Evolutionary conservation across 805 yeast genomes (phyloP).

Genomic region (Metschnikowia sp.): DNA sequence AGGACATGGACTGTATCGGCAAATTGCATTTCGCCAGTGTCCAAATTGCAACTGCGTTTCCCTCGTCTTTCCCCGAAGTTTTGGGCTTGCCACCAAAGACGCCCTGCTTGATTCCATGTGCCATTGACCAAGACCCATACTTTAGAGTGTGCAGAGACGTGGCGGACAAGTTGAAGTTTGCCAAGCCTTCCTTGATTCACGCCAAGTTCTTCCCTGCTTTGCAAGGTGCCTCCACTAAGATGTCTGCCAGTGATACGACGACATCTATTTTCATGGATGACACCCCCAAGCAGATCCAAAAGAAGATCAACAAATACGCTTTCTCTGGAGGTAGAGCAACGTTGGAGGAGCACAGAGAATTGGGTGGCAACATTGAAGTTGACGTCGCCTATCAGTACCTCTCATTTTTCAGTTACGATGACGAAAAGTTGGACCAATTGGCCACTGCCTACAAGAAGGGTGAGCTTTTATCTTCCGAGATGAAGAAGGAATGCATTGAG

Average conservation of each 20-base stretch:
- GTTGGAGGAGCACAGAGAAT: constrained; percentile 82
- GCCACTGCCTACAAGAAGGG: constrained; percentile 72
- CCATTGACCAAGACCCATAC: constrained; percentile 98
- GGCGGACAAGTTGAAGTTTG: constrained; percentile 84
- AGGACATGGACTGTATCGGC: constrained; percentile 92
- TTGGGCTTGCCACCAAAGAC: constrained; percentile 84
- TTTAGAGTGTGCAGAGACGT: constrained; percentile 97
- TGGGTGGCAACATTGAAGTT: constrained; percentile 92
- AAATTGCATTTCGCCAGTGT: constrained; percentile 92
- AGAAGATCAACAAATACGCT: constrained; percentile 93
- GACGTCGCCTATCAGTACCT: constrained; percentile 95
- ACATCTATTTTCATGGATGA: constrained; percentile 95
- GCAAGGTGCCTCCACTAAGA: constrained; percentile 94
- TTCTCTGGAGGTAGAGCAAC: constrained; percentile 91
- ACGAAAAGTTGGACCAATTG: constrained; percentile 62
- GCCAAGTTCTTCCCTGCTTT: constrained; percentile 97
- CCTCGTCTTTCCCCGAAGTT: constrained; percentile 92
- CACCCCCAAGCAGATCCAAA: constrained; percentile 85
- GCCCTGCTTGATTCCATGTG: constrained; percentile 97
- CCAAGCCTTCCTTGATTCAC: constrained; percentile 90
- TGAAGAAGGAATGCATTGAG: constrained; percentile 83
- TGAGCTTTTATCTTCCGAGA: constrained; percentile 84
- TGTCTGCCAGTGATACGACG: constrained; percentile 92
- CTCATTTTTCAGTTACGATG: constrained; percentile 87
- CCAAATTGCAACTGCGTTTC: constrained; percentile 95